Evolutionary conservation across 805 yeast genomes (phyloP).

Genomic region (Wickerhamomyces mucosus): DNA sequence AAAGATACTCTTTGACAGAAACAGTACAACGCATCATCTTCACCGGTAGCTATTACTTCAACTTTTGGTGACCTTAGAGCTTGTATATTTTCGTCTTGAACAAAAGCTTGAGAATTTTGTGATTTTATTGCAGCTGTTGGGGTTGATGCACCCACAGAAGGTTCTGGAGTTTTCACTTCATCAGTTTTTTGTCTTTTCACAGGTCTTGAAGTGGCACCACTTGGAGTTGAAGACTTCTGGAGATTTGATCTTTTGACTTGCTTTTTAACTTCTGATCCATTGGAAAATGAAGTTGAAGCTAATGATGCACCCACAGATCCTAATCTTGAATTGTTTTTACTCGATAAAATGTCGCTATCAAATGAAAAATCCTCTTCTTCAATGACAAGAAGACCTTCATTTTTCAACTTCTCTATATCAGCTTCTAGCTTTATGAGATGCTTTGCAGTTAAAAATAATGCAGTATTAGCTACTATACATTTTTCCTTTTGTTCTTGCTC

Average conservation of each 20-base stretch:
- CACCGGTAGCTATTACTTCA: constrained; percentile 33
- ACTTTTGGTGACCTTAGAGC: constrained; percentile 6
- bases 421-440: constrained; percentile 66
- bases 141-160: neutral
- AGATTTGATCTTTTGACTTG: constrained; percentile 2
- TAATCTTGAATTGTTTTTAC: constrained; percentile 22
- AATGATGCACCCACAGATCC: constrained; percentile 11
- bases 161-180: constrained; percentile 13
- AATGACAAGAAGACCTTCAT: constrained; percentile 66
- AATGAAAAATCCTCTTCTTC: constrained; percentile 25
- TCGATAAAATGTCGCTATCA: constrained; percentile 26
- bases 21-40: constrained; percentile 70
- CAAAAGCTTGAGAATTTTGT: neutral
- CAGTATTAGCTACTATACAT: constrained; percentile 71
- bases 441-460: constrained; percentile 65
- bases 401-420: constrained; percentile 66
- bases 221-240: constrained; percentile 10
- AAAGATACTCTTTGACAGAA: constrained; percentile 90
- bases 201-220: constrained; percentile 4
- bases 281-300: constrained; percentile 4
- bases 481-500: constrained; percentile 67
- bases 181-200: constrained; percentile 17
- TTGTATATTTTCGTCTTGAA: neutral
- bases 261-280: constrained; percentile 6
- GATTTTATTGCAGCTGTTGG: neutral